Evolutionary conservation across 306 rosid genomes (phyloP), one percentile per base, ranked within the genome.

Genomic region (Vigna nakashimae): DNA sequence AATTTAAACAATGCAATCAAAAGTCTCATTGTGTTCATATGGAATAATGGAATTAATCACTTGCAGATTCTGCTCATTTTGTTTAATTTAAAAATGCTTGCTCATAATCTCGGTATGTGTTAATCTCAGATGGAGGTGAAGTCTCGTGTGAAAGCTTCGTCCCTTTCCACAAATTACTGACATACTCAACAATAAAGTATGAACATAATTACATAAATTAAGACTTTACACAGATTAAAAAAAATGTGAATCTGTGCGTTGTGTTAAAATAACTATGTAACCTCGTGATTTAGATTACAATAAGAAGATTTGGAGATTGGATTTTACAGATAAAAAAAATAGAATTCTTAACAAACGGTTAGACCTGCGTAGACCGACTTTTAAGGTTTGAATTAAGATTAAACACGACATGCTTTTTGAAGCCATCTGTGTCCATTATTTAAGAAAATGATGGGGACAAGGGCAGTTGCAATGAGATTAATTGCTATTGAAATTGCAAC

Each of bases 231-330:
- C 34, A 24, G 10, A 59, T 34, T 26, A 26, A 53, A 20, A 48
- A 10, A 15, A 11, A 43, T 50, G 1, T 32, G 13, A 56, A 7
- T 16, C 7, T 46, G 24, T 59, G 16, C 30, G 30, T 14, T 52
- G 71, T 66, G 43, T 68, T 67, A 69, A 72, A 63, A 78, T 24
- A 67, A 48, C 72, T 66, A 76, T 52, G 72, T 52, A 70, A 76
- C 82, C 83, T 77, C 82, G 83, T 83, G 89, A 80, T 75, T 48
- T 2, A 12, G 79, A 20, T 13, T 73, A 73, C 22, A 78, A 83
- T 52, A 55, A 4, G 40, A 18, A 74, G 15, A 57, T 48, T 28
- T 43, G 4, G 73, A 69, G 77, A 36, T 65, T 74, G 71, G 82
- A 76, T 76, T 82, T 82, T 59, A 58, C 5, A 4, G 63, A 50